These are phyloP conservation scores for Tilletia setariae DNA, from an alignment of 1,284 basidiomycete genomes.

Conservation along the genomic window DNA sequence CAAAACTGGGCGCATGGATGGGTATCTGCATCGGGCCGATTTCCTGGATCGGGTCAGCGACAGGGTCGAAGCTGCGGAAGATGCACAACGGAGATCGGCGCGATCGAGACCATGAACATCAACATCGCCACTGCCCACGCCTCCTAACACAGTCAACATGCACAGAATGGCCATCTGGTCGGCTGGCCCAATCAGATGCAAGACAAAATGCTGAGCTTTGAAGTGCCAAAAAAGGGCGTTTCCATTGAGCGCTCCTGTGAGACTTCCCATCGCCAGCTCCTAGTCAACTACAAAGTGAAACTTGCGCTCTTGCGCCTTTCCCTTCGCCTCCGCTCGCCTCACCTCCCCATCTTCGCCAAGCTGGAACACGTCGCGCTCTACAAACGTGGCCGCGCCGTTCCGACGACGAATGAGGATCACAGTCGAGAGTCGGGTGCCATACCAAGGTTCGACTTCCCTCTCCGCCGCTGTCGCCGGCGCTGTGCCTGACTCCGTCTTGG, in stretches of 20 bases:
- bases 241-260: no score
- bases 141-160: no score
- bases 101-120: no score
- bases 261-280: background rate
- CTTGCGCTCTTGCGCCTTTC: background rate
- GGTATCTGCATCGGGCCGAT: constrained; percentile 45
- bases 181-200: no score
- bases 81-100: background rate
- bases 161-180: no score
- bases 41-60: constrained; percentile 49
- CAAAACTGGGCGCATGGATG: constrained; percentile 46
- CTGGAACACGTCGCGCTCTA: constrained; percentile 32
- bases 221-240: no score
- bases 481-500: no score
- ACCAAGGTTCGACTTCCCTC: constrained; percentile 19
- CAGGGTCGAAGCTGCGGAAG: constrained; percentile 26
- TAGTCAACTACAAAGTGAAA: background rate
- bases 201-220: no score
- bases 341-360: background rate
- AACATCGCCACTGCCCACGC: no score
- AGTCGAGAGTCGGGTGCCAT: constrained; percentile 33
- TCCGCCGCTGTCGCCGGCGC: background rate
- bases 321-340: constrained; percentile 5
- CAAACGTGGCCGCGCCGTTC: constrained; percentile 19
- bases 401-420: constrained; percentile 26